Percentiles rank a stretch among this genome's conserved stretches.
Evolutionary conservation across 768 basidiomycete genomes (phyloP).

Genomic region (Rhodosporidiobolus sp.): DNA sequence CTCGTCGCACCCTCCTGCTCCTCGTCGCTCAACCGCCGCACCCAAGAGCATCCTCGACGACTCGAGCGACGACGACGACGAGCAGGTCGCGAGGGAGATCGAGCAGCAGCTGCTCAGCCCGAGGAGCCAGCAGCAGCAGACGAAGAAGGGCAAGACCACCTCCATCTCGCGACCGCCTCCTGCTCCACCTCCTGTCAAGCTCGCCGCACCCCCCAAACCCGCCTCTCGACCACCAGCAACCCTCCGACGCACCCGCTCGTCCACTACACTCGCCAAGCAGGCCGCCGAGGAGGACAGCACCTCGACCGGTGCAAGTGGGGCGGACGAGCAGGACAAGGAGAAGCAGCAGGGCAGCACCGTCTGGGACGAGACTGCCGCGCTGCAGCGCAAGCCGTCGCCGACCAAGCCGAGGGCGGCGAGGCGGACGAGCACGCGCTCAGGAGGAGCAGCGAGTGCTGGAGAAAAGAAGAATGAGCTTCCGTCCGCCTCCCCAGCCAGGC

Average conservation of each 20-base stretch:
- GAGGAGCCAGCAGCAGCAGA: no score
- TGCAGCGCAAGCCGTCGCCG: not conserved
- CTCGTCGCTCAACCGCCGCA: not conserved
- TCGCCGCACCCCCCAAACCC: no score
- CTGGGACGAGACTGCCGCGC: conserved; percentile 2
- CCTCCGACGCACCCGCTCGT: no score
- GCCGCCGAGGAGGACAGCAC: not conserved
- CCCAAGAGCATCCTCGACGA: not conserved
- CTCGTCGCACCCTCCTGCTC: not conserved
- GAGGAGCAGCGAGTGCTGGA: no score
- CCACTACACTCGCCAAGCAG: no score
- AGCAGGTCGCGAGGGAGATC: not conserved
- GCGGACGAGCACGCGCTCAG: no score
- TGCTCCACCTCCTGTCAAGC: no score
- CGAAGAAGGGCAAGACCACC: not conserved
- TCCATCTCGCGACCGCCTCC: not conserved
- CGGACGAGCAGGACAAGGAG: not conserved
- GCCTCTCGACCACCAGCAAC: no score
- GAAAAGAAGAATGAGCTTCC: not conserved
- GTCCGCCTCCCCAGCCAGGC: no score
- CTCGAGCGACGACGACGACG: not conserved
- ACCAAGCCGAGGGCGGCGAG: not conserved
- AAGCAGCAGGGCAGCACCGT: not conserved
- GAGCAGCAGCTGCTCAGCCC: no score
- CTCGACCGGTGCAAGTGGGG: not conserved